Evolutionary conservation across 139 green algal species (phyloP).

Genomic region (Zygnema cylindricum): DNA sequence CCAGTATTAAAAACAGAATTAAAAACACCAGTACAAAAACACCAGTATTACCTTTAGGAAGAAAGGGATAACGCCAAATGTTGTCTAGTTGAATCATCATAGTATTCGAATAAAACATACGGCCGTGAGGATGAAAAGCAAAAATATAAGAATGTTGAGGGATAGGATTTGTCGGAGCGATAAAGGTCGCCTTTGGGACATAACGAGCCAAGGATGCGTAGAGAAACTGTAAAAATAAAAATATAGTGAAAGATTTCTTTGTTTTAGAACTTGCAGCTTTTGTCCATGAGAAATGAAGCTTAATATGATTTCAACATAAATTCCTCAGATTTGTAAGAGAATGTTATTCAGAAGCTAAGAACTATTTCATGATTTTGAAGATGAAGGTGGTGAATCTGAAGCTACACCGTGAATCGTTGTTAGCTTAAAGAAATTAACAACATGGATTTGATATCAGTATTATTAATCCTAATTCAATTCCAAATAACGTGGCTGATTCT

Average conservation of each 20-base stretch:
- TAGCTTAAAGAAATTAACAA: too few species aligned
- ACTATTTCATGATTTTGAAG: background rate
- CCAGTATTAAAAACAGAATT: too few species aligned
- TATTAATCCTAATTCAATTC: too few species aligned
- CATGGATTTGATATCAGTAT: too few species aligned
- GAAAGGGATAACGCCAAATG: conserved; percentile 31
- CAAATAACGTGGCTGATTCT: too few species aligned
- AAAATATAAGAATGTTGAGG: conserved; percentile 52
- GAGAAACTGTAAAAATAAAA: conserved; percentile 20
- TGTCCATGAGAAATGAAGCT: too few species aligned
- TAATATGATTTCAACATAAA: background rate
- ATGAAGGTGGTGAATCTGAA: background rate
- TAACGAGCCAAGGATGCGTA: conserved; percentile 50
- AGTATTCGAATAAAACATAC: conserved; percentile 60
- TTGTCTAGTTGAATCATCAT: conserved; percentile 45
- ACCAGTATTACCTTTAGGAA: conserved; percentile 39
- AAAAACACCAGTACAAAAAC: too few species aligned
- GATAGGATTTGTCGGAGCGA: conserved; percentile 36
- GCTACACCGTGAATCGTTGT: too few species aligned
- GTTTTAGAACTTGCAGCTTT: too few species aligned
- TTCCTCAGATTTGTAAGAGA: background rate
- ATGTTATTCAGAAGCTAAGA: background rate
- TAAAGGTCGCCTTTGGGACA: conserved; percentile 18
- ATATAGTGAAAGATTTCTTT: too few species aligned
- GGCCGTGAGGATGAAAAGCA: conserved; percentile 52